phyloP scores from a whole-genome alignment of 208 protist species.

The Acanthamoeba polyphaga region DNA sequence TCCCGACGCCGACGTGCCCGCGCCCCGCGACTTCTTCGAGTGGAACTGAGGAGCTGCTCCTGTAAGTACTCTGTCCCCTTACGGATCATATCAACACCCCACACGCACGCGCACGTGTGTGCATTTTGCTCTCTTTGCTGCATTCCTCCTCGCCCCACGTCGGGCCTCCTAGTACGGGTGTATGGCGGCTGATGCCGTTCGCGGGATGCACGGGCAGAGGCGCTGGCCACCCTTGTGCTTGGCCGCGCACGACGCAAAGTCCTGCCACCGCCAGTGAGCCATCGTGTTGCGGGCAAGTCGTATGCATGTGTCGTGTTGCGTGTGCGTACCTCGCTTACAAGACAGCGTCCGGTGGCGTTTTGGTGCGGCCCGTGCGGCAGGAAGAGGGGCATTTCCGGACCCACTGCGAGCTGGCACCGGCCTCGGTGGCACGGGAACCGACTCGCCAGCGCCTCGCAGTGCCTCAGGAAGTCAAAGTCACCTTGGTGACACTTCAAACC shows the following conservation, averaged over 20 bases:
- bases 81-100: not conserved
- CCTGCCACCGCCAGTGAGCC: not conserved
- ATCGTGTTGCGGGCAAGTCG: not conserved
- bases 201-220: slow-evolving; percentile 56
- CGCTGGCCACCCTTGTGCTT: not conserved
- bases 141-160: not conserved
- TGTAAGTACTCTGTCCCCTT: not conserved
- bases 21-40: slow-evolving; percentile 61
- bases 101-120: not conserved
- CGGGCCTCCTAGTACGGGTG: not conserved
- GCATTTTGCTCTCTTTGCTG: not conserved
- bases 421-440: not conserved
- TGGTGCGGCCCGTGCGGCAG: not conserved
- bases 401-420: not conserved
- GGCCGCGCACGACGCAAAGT: not conserved
- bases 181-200: not conserved
- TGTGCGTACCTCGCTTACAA: slow-evolving; percentile 1
- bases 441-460: not conserved
- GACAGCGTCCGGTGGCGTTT: not conserved
- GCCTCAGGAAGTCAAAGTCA: slow-evolving; percentile 59
- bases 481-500: not conserved
- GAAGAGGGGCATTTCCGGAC: not conserved
- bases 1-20: slow-evolving; percentile 50
- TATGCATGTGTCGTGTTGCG: too few relatives aligned
- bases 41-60: slow-evolving; percentile 14